Evolutionary conservation across 805 yeast species (phyloP).

Genomic region (Blastobotrys mokoenaii): DNA sequence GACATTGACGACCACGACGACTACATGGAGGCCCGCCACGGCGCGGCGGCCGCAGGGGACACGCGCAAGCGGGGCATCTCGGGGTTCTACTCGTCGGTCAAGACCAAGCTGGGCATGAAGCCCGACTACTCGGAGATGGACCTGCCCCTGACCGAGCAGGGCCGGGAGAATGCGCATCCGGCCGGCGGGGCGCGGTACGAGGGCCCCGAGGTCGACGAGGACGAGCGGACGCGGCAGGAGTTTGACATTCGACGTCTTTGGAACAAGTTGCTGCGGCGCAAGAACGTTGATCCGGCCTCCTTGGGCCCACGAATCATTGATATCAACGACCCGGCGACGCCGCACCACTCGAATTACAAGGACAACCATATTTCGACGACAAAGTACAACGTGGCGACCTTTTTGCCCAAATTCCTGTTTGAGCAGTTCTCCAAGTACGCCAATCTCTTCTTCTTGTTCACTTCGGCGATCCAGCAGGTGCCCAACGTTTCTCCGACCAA

Average conservation of each 20-base stretch:
- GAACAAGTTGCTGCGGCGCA: conserved; percentile 22
- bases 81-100: conserved; percentile 19
- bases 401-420: conserved; percentile 85
- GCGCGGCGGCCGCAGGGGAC: conserved; percentile 1
- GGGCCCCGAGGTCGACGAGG: conserved; percentile 8
- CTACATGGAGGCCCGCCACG: conserved; percentile 5
- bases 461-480: conserved; percentile 92
- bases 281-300: conserved; percentile 21
- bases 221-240: conserved; percentile 16
- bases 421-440: conserved; percentile 98
- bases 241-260: conserved; percentile 30
- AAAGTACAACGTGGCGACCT: conserved; percentile 87
- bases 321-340: conserved; percentile 47
- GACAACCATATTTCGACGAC: conserved; percentile 92
- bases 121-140: conserved; percentile 26
- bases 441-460: conserved; percentile 83
- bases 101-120: conserved; percentile 20
- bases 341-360: conserved; percentile 49
- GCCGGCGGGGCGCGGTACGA: conserved; percentile 12
- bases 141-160: conserved; percentile 22
- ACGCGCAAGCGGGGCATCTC: conserved; percentile 11
- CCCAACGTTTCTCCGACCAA: conserved; percentile 96
- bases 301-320: conserved; percentile 58
- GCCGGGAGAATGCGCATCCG: not conserved
- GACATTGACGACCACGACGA: conserved; percentile 15